A percentile compares a stretch with the other conserved stretches of the same genome.
phyloP scores from a whole-genome alignment of 139 green algal species.

The Pycnococcus provasolii region DNA sequence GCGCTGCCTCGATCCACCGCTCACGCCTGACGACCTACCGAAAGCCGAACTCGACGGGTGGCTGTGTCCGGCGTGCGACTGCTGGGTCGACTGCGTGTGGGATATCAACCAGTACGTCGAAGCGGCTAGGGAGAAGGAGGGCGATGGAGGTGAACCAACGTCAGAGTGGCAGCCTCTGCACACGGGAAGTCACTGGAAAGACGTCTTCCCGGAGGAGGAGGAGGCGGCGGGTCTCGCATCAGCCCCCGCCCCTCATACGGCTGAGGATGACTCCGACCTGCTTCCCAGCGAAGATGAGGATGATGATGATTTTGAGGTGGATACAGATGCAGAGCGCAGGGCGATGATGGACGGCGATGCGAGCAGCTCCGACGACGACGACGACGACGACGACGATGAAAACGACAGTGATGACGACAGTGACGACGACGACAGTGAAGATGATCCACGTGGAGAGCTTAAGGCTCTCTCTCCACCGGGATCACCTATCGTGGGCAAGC shows the following conservation, averaged over 20 bases:
- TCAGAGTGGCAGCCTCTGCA: conserved; percentile 1
- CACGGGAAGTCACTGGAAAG: not conserved
- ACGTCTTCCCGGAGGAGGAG: not conserved
- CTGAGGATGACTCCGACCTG: not conserved
- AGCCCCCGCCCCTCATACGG: not conserved
- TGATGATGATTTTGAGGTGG: not conserved
- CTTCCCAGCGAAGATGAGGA: not conserved
- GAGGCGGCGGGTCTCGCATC: not conserved
- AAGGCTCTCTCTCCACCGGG: too few relatives aligned
- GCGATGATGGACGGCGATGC: not conserved
- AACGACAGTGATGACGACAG: conserved; percentile 9
- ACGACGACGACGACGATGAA: conserved; percentile 14
- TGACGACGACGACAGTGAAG: conserved; percentile 12
- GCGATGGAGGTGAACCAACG: too few relatives aligned
- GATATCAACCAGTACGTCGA: conserved; percentile 16
- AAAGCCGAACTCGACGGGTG: conserved; percentile 19
- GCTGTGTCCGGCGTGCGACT: conserved; percentile 22
- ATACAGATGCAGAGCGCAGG: conserved; percentile 1
- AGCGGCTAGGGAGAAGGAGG: not conserved
- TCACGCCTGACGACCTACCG: conserved; percentile 19
- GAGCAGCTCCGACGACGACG: conserved; percentile 3
- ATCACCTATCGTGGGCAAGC: too few relatives aligned
- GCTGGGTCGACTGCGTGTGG: conserved; percentile 20
- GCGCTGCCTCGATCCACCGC: conserved; percentile 28
- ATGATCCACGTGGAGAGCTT: too few relatives aligned